These are phyloP conservation scores for Selaginella tamariscina DNA, from an alignment of 75 land plant genomes.

Conservation along the genomic window DNA sequence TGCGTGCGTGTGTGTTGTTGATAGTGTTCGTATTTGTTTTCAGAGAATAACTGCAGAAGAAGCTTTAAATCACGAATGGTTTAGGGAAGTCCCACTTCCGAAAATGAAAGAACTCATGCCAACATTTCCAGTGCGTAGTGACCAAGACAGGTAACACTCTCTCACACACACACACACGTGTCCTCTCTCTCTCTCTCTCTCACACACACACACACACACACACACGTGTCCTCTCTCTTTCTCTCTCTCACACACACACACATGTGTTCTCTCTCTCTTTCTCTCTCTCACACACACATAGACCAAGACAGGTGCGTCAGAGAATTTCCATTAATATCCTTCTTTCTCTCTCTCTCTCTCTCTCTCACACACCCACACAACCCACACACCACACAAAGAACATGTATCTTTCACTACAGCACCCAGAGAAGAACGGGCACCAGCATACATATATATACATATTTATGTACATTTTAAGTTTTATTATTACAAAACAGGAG, in stretches of 20 bases:
- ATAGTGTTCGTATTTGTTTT: constrained; percentile 18
- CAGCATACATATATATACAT: too few species aligned
- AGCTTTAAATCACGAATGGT: constrained; percentile 43
- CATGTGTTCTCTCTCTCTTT: neutral
- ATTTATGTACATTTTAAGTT: neutral
- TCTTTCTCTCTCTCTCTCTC: neutral
- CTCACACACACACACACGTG: neutral
- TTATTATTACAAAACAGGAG: constrained; percentile 31
- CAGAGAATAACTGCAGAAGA: constrained; percentile 92
- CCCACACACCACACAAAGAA: neutral
- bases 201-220: too few species aligned
- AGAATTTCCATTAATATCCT: neutral
- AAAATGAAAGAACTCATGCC: constrained; percentile 14
- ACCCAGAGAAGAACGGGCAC: too few species aligned
- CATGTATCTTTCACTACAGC: too few species aligned
- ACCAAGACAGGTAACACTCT: constrained; percentile 5
- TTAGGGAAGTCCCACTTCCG: constrained; percentile 8
- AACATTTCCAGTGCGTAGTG: constrained; percentile 11
- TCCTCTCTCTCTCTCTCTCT: too few species aligned
- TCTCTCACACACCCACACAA: too few species aligned
- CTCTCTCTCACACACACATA: neutral
- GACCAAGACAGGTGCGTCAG: neutral
- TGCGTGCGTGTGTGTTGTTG: too few species aligned
- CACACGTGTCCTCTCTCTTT: too few species aligned
- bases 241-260: too few species aligned